phyloP scores from a whole-genome alignment of 805 yeast species.

The Sugiyamaella boreocaroliniensis region DNA sequence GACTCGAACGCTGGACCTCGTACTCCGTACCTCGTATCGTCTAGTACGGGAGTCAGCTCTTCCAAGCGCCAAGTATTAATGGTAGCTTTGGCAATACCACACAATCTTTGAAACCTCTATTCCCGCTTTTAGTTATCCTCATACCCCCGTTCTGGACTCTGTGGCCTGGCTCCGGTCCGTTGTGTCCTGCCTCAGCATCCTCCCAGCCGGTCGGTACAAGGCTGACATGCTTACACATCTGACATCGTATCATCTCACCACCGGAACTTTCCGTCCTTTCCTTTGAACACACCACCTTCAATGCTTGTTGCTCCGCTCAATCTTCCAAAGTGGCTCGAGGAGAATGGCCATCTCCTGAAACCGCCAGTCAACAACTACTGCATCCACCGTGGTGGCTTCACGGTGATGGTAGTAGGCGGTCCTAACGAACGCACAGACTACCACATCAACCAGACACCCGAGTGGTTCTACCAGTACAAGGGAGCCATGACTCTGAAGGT shows the following conservation, averaged over 20 bases:
- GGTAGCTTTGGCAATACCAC: no score
- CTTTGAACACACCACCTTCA: neutral
- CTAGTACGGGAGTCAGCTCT: no score
- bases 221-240: no score
- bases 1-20: no score
- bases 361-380: slow-evolving; percentile 94
- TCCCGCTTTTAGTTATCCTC: no score
- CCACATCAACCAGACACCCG: slow-evolving; percentile 91
- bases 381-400: slow-evolving; percentile 84
- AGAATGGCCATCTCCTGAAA: slow-evolving; percentile 64
- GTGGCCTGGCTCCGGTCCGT: no score
- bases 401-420: slow-evolving; percentile 93
- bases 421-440: slow-evolving; percentile 92
- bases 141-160: no score
- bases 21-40: no score
- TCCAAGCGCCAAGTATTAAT: no score
- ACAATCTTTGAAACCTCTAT: no score
- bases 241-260: neutral
- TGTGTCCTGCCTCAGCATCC: no score
- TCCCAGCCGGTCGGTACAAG: no score
- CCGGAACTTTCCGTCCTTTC: neutral
- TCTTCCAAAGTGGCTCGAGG: slow-evolving; percentile 72
- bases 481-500: slow-evolving; percentile 81
- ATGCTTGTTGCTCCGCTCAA: slow-evolving; percentile 68
- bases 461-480: slow-evolving; percentile 82